A percentile compares a stretch with the other conserved stretches of the same genome.
Evolutionary conservation across 257 asterid genomes (phyloP).

Genomic region (Oldenlandia corymbosa): DNA sequence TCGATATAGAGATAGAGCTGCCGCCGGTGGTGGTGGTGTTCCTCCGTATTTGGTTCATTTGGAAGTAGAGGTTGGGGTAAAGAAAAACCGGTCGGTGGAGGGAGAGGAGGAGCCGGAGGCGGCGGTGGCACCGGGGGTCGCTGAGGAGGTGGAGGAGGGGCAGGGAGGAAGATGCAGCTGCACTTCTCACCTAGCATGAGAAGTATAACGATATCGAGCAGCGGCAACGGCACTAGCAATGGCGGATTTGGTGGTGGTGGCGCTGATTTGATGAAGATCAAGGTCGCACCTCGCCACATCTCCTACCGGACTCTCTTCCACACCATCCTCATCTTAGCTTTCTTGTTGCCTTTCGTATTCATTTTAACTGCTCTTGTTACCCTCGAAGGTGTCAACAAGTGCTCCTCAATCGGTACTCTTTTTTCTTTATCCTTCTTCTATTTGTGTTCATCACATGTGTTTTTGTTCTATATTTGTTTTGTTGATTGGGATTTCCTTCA

Average conservation of each 20-base stretch:
- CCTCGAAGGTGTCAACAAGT: constrained; percentile 98
- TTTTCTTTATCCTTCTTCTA: constrained; percentile 11
- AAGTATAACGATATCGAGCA: constrained; percentile 95
- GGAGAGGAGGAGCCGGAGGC: constrained; percentile 1
- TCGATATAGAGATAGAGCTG: constrained; percentile 4
- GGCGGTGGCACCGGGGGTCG: constrained; percentile 24
- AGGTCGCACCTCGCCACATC: constrained; percentile 82
- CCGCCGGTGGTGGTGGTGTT: constrained; percentile 13
- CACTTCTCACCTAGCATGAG: constrained; percentile 99
- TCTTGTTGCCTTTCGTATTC: constrained; percentile 90
- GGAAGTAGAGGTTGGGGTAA: constrained; percentile 17
- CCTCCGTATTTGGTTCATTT: constrained; percentile 4
- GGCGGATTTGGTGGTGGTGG: constrained; percentile 51
- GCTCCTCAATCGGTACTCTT: constrained; percentile 79
- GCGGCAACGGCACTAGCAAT: constrained; percentile 32
- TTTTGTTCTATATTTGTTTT: neutral
- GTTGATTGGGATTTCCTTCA: neutral
- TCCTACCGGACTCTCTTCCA: constrained; percentile 78
- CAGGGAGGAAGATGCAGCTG: constrained; percentile 96
- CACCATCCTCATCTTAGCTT: constrained; percentile 71
- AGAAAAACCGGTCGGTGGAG: neutral
- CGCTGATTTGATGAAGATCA: constrained; percentile 88
- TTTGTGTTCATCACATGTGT: neutral
- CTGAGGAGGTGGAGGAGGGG: constrained; percentile 32
- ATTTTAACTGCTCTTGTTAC: constrained; percentile 88